A percentile compares a stretch with the other conserved stretches of the same genome.
phyloP scores from a whole-genome alignment of 176 grass and related monocot genomes.

The Poa pratensis region DNA sequence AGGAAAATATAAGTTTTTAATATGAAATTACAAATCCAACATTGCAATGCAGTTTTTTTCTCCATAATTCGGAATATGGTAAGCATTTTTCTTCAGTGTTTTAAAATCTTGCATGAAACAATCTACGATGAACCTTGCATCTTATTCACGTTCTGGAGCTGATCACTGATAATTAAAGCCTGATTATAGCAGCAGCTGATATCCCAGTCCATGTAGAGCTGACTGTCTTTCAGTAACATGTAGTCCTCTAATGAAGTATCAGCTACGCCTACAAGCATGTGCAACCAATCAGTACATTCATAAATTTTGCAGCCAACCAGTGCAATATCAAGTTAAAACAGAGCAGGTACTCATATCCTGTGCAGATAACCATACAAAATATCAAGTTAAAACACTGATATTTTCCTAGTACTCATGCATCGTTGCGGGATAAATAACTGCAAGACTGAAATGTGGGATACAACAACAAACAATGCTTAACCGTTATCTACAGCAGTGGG shows the following conservation, averaged over 20 bases:
- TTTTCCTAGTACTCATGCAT: background rate
- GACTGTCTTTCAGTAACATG: background rate
- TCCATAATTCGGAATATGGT: background rate
- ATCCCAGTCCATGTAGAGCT: background rate
- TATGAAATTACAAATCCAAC: background rate
- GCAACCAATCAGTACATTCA: background rate
- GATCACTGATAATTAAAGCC: background rate
- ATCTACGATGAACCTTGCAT: background rate
- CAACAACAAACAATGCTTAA: constrained; percentile 18
- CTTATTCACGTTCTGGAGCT: background rate
- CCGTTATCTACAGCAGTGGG: background rate
- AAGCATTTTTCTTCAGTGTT: background rate
- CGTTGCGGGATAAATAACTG: background rate
- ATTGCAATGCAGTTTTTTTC: background rate
- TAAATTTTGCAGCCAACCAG: background rate
- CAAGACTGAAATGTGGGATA: background rate
- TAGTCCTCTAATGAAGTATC: background rate
- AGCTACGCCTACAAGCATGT: background rate
- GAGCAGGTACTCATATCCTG: background rate
- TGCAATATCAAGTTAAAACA: background rate
- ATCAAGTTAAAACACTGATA: background rate
- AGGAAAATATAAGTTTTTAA: background rate
- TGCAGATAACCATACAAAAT: constrained; percentile 2
- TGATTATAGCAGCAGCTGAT: background rate
- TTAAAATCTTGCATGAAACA: background rate